Conservation (phyloP, 2,329 filamentous ascomycete species). For the Seiridium cupressi region DNA sequence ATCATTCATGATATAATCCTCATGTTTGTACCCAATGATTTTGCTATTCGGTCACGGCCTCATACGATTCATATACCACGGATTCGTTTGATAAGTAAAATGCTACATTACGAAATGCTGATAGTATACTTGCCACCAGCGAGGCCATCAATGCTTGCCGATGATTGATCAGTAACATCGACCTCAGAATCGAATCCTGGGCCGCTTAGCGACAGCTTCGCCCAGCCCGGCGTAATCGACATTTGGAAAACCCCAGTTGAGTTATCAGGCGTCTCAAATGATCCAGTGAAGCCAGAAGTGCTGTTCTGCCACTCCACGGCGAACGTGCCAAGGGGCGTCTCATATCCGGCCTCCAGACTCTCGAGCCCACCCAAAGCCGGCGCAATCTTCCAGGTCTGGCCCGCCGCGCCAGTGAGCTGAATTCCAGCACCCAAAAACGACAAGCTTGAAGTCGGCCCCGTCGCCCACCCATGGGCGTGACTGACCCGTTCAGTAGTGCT, state of each 20-base stretch:
- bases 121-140: not conserved
- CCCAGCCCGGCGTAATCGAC: not conserved
- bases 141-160: not conserved
- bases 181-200: not conserved
- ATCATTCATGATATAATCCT: too few relatives aligned
- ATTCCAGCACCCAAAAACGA: not conserved
- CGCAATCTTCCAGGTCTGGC: slow-evolving; percentile 4
- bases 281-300: slow-evolving; percentile 23
- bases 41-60: too few relatives aligned
- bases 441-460: not conserved
- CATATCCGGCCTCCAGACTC: not conserved
- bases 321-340: not conserved
- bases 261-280: slow-evolving; percentile 29
- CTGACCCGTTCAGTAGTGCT: not conserved
- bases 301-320: slow-evolving; percentile 26
- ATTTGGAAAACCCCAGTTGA: not conserved
- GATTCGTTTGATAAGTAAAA: too few relatives aligned
- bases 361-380: not conserved
- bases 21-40: too few relatives aligned
- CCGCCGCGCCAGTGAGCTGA: not conserved
- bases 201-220: not conserved
- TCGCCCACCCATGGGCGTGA: slow-evolving; percentile 5
- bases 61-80: too few relatives aligned
- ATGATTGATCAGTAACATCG: not conserved
- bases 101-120: not conserved